Evolutionary conservation across 805 yeast species (phyloP).

Genomic region (Nakazawaea molendinolei): DNA sequence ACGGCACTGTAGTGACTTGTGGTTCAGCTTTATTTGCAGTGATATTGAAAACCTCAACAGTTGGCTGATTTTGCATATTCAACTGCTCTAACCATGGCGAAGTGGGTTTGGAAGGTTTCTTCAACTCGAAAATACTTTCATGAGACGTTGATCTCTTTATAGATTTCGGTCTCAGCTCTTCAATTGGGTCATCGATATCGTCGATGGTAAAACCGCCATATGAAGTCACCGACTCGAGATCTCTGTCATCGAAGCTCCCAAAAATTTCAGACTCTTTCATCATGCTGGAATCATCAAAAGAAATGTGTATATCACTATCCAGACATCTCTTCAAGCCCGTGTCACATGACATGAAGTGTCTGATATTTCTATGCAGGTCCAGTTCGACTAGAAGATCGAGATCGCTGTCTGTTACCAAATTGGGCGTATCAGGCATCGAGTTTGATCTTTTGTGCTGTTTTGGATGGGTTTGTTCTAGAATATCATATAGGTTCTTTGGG

Average conservation of each 20-base stretch:
- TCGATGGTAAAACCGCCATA: background rate
- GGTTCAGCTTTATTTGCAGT: no score
- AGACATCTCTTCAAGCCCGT: slow-evolving; percentile 17
- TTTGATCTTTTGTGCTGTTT: slow-evolving; percentile 2
- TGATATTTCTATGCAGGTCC: slow-evolving; percentile 14
- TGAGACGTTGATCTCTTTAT: background rate
- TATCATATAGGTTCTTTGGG: no score
- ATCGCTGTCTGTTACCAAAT: no score
- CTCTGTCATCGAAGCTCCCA: slow-evolving; percentile 5
- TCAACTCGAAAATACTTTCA: background rate
- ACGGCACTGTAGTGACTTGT: no score
- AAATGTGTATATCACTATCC: background rate
- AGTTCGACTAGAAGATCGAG: slow-evolving; percentile 1
- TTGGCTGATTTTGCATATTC: no score
- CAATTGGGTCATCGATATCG: background rate
- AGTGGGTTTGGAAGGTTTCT: no score
- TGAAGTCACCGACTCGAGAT: background rate
- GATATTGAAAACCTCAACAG: no score
- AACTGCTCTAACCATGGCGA: no score
- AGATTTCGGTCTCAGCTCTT: no score
- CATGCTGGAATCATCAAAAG: slow-evolving; percentile 3
- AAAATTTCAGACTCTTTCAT: slow-evolving; percentile 7
- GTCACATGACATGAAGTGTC: slow-evolving; percentile 26
- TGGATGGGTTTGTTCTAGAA: background rate
- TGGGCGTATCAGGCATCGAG: slow-evolving; percentile 7